Percentiles rank a stretch among this genome's conserved stretches.
Evolutionary conservation across 768 basidiomycete genomes (phyloP).

Genomic region (Cyathus striatus): DNA sequence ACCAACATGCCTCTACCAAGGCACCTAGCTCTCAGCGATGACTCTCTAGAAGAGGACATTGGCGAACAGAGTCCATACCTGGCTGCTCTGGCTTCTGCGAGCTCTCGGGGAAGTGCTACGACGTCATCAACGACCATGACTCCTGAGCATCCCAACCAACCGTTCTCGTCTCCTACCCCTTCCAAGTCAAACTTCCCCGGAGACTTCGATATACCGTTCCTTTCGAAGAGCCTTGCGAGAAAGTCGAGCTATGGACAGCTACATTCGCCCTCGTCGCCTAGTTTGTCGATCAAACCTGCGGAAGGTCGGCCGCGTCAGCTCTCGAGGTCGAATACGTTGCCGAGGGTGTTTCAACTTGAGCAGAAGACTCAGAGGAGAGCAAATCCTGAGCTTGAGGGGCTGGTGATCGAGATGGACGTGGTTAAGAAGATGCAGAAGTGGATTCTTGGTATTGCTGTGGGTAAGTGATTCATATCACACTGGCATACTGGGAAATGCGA

Average conservation of each 20-base stretch:
- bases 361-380: conserved; percentile 20
- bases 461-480: conserved; percentile 24
- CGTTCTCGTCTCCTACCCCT: conserved; percentile 6
- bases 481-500: too few species aligned
- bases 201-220: conserved; percentile 5
- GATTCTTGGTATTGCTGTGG: conserved; percentile 64
- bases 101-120: conserved; percentile 16
- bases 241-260: conserved; percentile 8
- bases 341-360: conserved; percentile 28
- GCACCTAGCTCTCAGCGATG: conserved; percentile 7
- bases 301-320: conserved; percentile 13
- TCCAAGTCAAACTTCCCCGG: not conserved
- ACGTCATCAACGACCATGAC: conserved; percentile 14
- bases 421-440: conserved; percentile 53
- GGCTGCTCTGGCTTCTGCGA: conserved; percentile 7
- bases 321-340: conserved; percentile 42
- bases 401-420: conserved; percentile 44
- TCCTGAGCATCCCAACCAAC: conserved; percentile 8
- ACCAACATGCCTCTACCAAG: not conserved
- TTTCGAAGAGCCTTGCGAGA: conserved; percentile 17
- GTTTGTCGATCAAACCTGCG: conserved; percentile 6
- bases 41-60: conserved; percentile 18
- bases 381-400: conserved; percentile 29
- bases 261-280: conserved; percentile 13
- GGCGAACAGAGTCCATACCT: conserved; percentile 20